These are phyloP conservation scores for Rickenella mellea DNA, from an alignment of 768 basidiomycete genomes.

Conservation along the genomic window DNA sequence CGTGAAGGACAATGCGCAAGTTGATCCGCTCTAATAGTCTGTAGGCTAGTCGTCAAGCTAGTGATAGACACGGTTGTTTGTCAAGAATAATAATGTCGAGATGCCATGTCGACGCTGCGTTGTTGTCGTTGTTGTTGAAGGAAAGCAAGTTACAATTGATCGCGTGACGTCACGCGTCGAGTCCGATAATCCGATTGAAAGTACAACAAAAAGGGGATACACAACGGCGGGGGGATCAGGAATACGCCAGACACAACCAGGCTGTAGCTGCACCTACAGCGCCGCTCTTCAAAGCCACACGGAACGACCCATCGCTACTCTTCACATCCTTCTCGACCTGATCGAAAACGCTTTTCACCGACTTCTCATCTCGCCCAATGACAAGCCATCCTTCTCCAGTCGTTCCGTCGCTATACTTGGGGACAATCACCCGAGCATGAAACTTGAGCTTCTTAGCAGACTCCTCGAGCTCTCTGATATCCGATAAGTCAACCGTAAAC, in stretches of 20 bases:
- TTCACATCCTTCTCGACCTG: slow-evolving; percentile 1
- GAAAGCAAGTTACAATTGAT: too few relatives aligned
- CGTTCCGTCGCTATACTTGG: background rate
- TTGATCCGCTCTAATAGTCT: too few relatives aligned
- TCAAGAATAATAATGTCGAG: too few relatives aligned
- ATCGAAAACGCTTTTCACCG: background rate
- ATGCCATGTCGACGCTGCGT: too few relatives aligned
- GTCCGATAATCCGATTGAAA: background rate
- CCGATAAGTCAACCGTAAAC: background rate
- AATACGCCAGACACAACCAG: background rate
- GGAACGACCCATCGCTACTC: background rate
- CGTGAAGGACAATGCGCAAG: too few relatives aligned
- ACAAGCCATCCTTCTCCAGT: background rate
- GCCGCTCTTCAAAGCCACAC: background rate
- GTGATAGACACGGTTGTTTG: too few relatives aligned
- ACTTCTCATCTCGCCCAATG: background rate
- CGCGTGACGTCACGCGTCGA: slow-evolving; percentile 1
- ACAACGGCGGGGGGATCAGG: background rate
- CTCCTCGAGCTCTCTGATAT: background rate
- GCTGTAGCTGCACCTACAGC: background rate
- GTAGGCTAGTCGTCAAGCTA: too few relatives aligned
- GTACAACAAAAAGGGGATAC: background rate
- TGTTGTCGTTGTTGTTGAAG: too few relatives aligned
- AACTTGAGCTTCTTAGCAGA: background rate
- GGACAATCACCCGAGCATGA: background rate